These are phyloP conservation scores for Effrenium voratum DNA, from an alignment of 73 alveolate genomes.

Conservation along the genomic window DNA sequence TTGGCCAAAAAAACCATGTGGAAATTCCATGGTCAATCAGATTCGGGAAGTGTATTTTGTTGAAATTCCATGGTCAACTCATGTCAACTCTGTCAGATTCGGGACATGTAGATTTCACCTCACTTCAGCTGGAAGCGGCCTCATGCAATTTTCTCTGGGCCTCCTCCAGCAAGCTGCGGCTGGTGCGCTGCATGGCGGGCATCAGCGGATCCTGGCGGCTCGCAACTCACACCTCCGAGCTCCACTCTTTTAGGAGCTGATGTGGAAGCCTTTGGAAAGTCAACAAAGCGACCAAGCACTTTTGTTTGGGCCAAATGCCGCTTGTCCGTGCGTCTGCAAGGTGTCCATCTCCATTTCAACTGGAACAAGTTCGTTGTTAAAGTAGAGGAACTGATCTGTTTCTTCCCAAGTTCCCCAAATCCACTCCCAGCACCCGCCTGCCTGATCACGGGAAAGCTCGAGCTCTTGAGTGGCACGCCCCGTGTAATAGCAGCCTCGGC, in stretches of 20 bases:
- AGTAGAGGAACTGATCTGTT: neutral
- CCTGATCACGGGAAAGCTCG: conserved; percentile 47
- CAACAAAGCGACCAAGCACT: neutral
- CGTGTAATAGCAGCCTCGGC: conserved; percentile 38
- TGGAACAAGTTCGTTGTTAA: neutral
- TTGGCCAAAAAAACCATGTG: neutral
- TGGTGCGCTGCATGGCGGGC: conserved; percentile 68
- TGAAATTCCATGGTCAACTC: neutral
- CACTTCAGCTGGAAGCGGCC: neutral
- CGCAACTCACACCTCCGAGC: neutral
- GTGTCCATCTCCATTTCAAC: neutral
- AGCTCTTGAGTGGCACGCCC: conserved; percentile 33
- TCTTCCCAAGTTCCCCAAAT: neutral
- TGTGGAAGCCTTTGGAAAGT: neutral
- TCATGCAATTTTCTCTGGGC: neutral
- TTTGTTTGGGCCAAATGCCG: neutral
- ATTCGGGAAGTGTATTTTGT: neutral
- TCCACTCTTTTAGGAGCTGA: neutral
- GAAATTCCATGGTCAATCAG: neutral
- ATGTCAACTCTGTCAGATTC: neutral
- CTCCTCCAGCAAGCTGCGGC: conserved; percentile 56
- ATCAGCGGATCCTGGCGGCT: conserved; percentile 31
- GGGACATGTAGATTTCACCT: neutral
- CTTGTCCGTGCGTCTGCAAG: neutral
- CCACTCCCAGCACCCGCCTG: neutral